Evolutionary conservation across 1,284 basidiomycete species (phyloP), one percentile per base, ranked within the genome.

Genomic region (Puccinia hordei): DNA sequence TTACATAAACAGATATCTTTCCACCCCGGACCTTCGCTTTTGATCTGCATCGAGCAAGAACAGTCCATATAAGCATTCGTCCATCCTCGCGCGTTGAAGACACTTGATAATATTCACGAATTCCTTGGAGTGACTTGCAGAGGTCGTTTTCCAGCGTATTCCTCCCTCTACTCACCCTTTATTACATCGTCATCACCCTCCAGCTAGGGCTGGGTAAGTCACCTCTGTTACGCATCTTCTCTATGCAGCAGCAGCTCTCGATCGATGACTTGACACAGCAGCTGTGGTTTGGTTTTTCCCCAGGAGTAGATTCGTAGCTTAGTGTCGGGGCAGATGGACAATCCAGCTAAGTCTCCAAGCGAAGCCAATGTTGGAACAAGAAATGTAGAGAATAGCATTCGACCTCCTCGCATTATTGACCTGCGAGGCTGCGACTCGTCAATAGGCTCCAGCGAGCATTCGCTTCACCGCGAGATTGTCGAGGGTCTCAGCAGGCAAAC

Each of bases 401-500:
- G 33, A 13, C 15, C 15, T 10, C 71, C 71, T 38, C 33, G 35
- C 0, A 38, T 73, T 22, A 73, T 73, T 44, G 71, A 73, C 71
- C 53, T 73, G 46, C 57, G 71, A 10, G 38, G 33, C 24, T 1
- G 33, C n/a, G 53, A 35, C 22, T 59, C 71, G 5, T 44, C 71
- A 17, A n/a, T 2, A n/a, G 53, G 10, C 35, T n/a, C 33, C 12
- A 17, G 35, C 8, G 30, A 57, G 38, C 53, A 27, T 19, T 33
- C 19, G 6, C 38, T 73, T 19, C 73, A 57, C 15, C 57, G 30
- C 10, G 41, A 75, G 51, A 75, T 75, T 19, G 24, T 75, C 61
- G 38, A 75, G 22, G 73, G 73, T 63, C 59, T 75, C 59, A 75
- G 44, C n/a, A 49, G 59, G 19, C 5, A 51, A 35, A 33, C 57